A percentile compares a stretch with the other conserved stretches of the same genome.
Conservation (phyloP, 768 basidiomycete species). For the Kwoniella botswanensis region DNA sequence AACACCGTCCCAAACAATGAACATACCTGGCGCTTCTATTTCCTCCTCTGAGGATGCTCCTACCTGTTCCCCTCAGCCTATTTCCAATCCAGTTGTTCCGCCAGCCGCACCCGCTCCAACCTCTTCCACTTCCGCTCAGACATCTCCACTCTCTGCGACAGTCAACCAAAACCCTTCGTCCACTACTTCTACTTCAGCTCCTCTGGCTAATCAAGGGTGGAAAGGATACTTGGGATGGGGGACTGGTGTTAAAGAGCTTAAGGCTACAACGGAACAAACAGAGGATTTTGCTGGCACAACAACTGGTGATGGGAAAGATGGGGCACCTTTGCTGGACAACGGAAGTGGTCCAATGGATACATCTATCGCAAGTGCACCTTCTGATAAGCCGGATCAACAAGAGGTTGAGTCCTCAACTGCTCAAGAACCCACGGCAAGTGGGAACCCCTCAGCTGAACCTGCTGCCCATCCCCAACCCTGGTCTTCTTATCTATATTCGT, state of each 20-base stretch:
- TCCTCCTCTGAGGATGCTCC: background rate
- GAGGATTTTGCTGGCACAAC: background rate
- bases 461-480: constrained; percentile 4
- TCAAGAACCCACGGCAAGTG: background rate
- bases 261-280: background rate
- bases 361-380: too few relatives aligned
- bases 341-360: too few relatives aligned
- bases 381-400: background rate
- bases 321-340: background rate
- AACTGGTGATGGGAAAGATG: background rate
- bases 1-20: background rate
- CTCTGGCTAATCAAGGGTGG: constrained; percentile 5
- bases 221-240: constrained; percentile 18
- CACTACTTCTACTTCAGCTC: background rate
- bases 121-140: background rate
- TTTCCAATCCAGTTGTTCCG: background rate
- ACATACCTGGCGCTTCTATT: background rate
- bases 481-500: constrained; percentile 42
- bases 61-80: background rate
- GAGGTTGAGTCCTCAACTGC: background rate
- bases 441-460: background rate
- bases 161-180: background rate
- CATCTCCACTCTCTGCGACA: background rate
- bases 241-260: background rate
- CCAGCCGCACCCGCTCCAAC: background rate